Evolutionary conservation across 495 filamentous ascomycete genomes (phyloP), one percentile per base, ranked within the genome.

Genomic region (Xylaria longipes): DNA sequence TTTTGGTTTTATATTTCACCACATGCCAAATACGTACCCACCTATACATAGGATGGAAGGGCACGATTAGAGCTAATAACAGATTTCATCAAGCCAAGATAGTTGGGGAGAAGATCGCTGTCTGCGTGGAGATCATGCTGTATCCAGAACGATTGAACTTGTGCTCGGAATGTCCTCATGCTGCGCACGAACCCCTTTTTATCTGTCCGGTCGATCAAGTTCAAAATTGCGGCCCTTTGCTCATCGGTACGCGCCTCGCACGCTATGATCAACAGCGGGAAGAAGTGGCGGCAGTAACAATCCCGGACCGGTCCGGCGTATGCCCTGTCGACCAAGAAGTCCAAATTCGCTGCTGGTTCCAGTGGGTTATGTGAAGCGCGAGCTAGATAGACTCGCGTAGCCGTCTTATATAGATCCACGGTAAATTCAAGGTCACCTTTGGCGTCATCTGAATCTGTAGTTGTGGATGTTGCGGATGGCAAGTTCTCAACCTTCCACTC

Each of bases 51-150:
- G 0, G 67, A 69, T 6, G 67, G 67, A 33, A 69, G 57, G 11
- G 39, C 56, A 15, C 31, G 20, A 33, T 61, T n/a, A 27, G 67
- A 60, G 11, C 67, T 69, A 2, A 69, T 33, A 5, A 61, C 39
- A 17, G 22, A 20, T 39, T 69, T 69, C 67, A 69, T 69, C 67
- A 69, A 5, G 4, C n/a, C 17, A 25, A 69, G 52, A 39, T 69
- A 69, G 27, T 48, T 48, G 12, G 14, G 9, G 54, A 61, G 25
- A 2, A 61, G 41, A 9, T 69, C 67, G 9, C 54, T 41, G 29
- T 76, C 74, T 48, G 72, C 72, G 64, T 76, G 29, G 41, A 76
- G 72, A 71, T 76, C 74, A n/a, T 68, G 65, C 69, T 76, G 74
- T 54, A 74, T 71, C 74, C 74, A 76, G 52, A 72, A 69, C 12